These are phyloP conservation scores for Boletus mariae DNA, from an alignment of 1,284 basidiomycete genomes.

Conservation along the genomic window DNA sequence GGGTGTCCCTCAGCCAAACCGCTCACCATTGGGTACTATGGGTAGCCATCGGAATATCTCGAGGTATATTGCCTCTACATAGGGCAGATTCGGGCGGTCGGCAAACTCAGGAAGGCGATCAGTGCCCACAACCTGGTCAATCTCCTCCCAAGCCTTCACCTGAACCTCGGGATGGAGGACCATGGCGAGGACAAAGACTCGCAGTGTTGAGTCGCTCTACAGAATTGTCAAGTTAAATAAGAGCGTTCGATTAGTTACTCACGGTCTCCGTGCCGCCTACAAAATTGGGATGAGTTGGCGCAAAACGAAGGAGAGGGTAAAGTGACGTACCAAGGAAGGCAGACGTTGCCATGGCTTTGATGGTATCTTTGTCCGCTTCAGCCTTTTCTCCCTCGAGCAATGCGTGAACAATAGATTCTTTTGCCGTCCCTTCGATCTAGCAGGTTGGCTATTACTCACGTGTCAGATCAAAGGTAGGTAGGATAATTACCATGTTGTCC, in stretches of 20 bases:
- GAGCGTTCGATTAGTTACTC: background rate
- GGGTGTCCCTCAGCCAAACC: background rate
- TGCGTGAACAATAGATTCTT: constrained; percentile 21
- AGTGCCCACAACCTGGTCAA: constrained; percentile 26
- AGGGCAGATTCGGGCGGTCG: constrained; percentile 26
- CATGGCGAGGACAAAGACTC: constrained; percentile 30
- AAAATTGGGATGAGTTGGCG: background rate
- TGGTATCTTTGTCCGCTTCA: constrained; percentile 6
- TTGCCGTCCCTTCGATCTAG: constrained; percentile 20
- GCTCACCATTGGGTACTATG: constrained; percentile 22
- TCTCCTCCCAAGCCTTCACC: constrained; percentile 26
- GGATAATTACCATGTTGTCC: constrained; percentile 29
- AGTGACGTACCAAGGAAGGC: constrained; percentile 23
- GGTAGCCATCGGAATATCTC: constrained; percentile 30
- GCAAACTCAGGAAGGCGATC: constrained; percentile 28
- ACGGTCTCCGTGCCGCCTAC: constrained; percentile 31
- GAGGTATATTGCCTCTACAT: constrained; percentile 24
- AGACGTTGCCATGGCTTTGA: constrained; percentile 28
- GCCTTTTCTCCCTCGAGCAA: constrained; percentile 10
- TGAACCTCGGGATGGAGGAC: constrained; percentile 29
- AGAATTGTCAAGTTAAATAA: background rate
- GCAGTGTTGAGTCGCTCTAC: constrained; percentile 18
- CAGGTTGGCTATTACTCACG: background rate
- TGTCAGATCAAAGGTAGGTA: background rate
- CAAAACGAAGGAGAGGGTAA: too few species aligned